Evolutionary conservation across 2,329 filamentous ascomycete genomes (phyloP).

Genomic region (Fusarium acutatum): DNA sequence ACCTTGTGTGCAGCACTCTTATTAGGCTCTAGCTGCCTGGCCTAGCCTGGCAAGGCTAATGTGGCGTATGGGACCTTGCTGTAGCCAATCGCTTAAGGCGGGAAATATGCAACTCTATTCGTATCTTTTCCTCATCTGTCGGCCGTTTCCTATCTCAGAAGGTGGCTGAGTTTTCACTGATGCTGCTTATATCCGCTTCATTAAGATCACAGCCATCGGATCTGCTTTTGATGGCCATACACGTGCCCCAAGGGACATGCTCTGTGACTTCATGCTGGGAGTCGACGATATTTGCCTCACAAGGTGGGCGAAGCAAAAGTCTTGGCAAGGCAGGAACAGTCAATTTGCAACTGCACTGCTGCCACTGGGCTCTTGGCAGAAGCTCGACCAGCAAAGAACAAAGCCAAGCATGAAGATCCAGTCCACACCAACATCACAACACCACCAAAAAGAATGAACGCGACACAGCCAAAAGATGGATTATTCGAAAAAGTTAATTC

Average conservation of each 20-base stretch:
- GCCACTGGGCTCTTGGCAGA: not conserved
- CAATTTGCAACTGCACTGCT: not conserved
- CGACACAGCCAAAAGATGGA: not conserved
- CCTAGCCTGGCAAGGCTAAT: not conserved
- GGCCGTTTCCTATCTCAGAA: not conserved
- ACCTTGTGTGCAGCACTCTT: not conserved
- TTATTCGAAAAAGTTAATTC: accelerated
- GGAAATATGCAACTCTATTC: slow-evolving; percentile 4
- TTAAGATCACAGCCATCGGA: not conserved
- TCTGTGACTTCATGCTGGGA: slow-evolving; percentile 1
- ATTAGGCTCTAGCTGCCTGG: not conserved
- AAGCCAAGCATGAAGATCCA: not conserved
- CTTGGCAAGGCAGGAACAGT: not conserved
- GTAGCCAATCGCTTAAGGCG: not conserved
- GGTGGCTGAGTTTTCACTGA: not conserved
- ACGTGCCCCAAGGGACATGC: not conserved
- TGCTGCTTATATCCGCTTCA: not conserved
- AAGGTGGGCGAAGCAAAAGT: not conserved
- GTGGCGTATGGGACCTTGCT: not conserved
- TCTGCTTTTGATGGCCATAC: not conserved
- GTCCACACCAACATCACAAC: not conserved
- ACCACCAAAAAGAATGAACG: not conserved
- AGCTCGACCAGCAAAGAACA: not conserved
- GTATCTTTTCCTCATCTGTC: not conserved
- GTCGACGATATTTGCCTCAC: not conserved